A percentile compares a stretch with the other conserved stretches of the same genome.
phyloP scores from a whole-genome alignment of 129 eudicot species.

The Deinandra increscens region DNA sequence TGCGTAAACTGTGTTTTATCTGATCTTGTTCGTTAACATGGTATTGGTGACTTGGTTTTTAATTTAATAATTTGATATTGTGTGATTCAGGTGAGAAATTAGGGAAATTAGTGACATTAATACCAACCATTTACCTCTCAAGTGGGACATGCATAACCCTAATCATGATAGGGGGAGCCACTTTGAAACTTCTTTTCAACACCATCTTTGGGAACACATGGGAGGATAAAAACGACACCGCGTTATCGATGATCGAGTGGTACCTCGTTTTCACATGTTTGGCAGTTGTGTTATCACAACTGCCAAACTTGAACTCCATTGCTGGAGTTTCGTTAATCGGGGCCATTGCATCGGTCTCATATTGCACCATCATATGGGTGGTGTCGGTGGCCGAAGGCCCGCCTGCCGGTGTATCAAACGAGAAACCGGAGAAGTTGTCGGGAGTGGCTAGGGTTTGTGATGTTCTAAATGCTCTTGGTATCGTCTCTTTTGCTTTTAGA shows the following conservation, averaged over 20 bases:
- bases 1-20: too few relatives aligned
- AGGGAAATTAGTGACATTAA: conserved; percentile 42
- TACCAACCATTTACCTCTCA: conserved; percentile 59
- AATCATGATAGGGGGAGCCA: conserved; percentile 55
- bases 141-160: conserved; percentile 57
- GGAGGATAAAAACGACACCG: conserved; percentile 18
- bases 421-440: neutral
- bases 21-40: too few relatives aligned
- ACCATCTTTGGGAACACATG: conserved; percentile 29
- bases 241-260: conserved; percentile 48
- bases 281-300: conserved; percentile 45
- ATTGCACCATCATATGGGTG: conserved; percentile 47
- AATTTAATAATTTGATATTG: neutral
- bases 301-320: conserved; percentile 52
- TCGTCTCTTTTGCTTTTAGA: conserved; percentile 54
- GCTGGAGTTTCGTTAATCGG: conserved; percentile 55
- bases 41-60: too few relatives aligned
- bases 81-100: conserved; percentile 44
- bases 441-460: conserved; percentile 27
- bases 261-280: conserved; percentile 48
- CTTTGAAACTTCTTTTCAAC: conserved; percentile 42
- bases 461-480: conserved; percentile 58
- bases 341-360: conserved; percentile 43
- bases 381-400: conserved; percentile 43
- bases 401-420: conserved; percentile 20